Evolutionary conservation across 2,329 filamentous ascomycete species (phyloP).

Genomic region (Sarocladium strictum): DNA sequence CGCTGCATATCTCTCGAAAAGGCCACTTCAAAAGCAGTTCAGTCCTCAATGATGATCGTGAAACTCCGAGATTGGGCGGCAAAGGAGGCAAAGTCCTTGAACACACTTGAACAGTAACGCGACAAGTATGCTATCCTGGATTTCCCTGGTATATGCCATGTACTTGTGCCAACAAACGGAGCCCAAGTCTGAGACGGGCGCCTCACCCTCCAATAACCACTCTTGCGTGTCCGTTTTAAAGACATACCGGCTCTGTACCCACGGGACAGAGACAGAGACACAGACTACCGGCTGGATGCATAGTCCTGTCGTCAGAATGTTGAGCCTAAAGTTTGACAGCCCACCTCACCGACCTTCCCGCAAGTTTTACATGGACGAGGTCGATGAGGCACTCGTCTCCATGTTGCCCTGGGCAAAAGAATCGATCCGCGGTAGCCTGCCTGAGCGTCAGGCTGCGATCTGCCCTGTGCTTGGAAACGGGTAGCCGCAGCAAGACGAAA

Average conservation of each 20-base stretch:
- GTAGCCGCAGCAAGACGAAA: background rate
- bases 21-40: background rate
- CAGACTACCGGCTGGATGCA: background rate
- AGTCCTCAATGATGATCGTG: background rate
- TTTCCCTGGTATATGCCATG: background rate
- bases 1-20: background rate
- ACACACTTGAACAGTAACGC: background rate
- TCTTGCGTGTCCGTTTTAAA: background rate
- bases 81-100: background rate
- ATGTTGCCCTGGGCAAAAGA: no score
- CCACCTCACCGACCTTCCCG: constrained; percentile 1
- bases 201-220: background rate
- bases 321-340: constrained; percentile 1
- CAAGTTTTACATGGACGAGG: background rate
- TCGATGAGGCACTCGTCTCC: background rate
- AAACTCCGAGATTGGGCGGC: background rate
- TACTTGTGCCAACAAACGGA: background rate
- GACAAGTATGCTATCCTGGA: background rate
- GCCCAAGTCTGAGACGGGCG: background rate
- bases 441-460: background rate
- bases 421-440: background rate
- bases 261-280: background rate
- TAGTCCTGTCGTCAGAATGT: background rate
- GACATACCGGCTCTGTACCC: background rate
- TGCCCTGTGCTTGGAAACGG: background rate